Base-by-base conservation (phyloP, 2,329 filamentous ascomycete genomes). In the Fusarium verticillioides region DNA sequence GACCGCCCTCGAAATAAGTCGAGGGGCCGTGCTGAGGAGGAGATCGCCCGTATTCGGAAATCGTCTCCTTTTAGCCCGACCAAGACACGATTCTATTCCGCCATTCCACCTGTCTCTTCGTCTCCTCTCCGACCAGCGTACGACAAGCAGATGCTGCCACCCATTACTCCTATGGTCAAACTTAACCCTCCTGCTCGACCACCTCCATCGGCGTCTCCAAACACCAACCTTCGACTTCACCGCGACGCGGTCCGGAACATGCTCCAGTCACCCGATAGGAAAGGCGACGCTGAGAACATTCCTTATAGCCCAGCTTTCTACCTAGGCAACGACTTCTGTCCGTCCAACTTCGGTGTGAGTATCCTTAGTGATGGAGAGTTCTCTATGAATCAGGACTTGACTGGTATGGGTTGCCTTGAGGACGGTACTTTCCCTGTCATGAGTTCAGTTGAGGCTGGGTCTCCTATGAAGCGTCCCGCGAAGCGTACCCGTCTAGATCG, bases 31-130 rank as follows among this genome's bases (percentile, higher is more conserved):
- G 96, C 96, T 21, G 96, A 98, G 82, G 95, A 97, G 78, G 96
- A 98, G 82, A 98, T 99, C 85, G 94, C 93, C 50, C 94, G 96
- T 44, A 92, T 98, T 60, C 93, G 96, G 74, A 94, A 93, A 70
- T 98, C 96, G 4, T 97, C 95, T 4, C 96, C 95, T 78, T 95
- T 97, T 78, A 98, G 95, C 79, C 96, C 96, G 9, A 93, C 91
- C 56, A 95, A 94, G 83, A 83, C 85, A 76, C 87, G 91, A 46
- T 87, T 88, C 18, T 85, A 85, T 63, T 84, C 86, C 69, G 85
- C 83, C 9, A 85, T 86, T 60, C 82, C 86, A 40, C 87, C 88
- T 13, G 81, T 85, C 23, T 92, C 91, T 6, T 94, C 93, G 4
- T 95, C 93, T 6, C 93, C 93, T 6, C 81, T 93, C 19, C 89